Percentiles rank a stretch among this genome's conserved stretches.
phyloP scores from a whole-genome alignment of 495 filamentous ascomycete species.

The Alectoria sarmentosa region DNA sequence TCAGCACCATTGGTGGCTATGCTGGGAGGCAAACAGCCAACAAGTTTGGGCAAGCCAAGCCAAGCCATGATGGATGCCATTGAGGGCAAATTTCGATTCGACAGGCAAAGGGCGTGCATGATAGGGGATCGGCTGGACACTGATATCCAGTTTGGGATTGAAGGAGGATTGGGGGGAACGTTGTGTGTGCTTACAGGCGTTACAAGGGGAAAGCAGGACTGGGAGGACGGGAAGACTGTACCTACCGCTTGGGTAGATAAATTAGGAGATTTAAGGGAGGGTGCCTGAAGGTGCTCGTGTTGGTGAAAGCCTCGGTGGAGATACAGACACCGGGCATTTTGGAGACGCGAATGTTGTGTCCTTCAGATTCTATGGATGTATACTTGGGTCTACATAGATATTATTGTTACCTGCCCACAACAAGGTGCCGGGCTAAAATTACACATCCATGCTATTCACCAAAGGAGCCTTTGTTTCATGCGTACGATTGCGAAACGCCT shows the following conservation, averaged over 20 bases:
- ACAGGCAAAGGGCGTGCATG: slow-evolving; percentile 85
- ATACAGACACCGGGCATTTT: neutral
- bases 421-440: neutral
- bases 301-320: neutral
- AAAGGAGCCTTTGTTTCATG: neutral
- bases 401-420: neutral
- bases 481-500: neutral
- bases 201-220: slow-evolving; percentile 69
- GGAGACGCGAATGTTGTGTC: neutral
- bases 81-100: slow-evolving; percentile 88
- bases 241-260: slow-evolving; percentile 77
- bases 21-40: slow-evolving; percentile 56
- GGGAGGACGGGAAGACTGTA: slow-evolving; percentile 56
- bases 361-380: neutral
- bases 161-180: slow-evolving; percentile 86
- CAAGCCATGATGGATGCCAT: slow-evolving; percentile 99
- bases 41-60: slow-evolving; percentile 85
- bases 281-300: neutral
- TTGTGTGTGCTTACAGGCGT: slow-evolving; percentile 90
- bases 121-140: slow-evolving; percentile 91
- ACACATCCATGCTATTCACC: neutral
- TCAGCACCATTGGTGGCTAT: slow-evolving; percentile 74
- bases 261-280: slow-evolving; percentile 59
- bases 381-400: neutral
- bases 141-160: slow-evolving; percentile 91